Evolutionary conservation across 1,139 yeast species (phyloP), one percentile per base, ranked within the genome.

Genomic region (Candida sojae): DNA sequence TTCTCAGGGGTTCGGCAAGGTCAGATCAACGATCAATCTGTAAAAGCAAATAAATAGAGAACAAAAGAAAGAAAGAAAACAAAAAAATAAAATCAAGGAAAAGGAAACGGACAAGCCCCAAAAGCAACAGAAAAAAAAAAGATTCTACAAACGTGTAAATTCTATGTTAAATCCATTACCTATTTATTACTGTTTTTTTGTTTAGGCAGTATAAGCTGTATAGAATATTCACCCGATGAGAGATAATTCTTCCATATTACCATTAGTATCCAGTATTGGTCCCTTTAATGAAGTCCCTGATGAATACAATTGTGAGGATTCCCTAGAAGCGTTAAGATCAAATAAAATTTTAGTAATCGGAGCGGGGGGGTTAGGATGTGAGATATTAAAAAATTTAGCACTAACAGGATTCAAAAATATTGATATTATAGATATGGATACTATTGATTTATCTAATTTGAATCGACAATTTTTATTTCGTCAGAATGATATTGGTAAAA

Each of bases 291-390:
- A 73, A 51, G 69, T 66, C 2, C 64, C 73, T 0, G 73, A 68
- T 3, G 77, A 72, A 33, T 76, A 73, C 52, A 54, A 59, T 17
- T 38, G 59, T 5, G 47, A 48, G 1, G 64, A 59, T 10, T 69
- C 78, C 5, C 36, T 53, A 2, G 37, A 53, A 1, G 63, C 73
- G 5, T 59, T 81, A 6, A 45, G 44, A 5, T 51, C 57, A 0
- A 57, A 75, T 21, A 70, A 70, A 49, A 64, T 82, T 53, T 73
- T 77, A 53, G 84, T 86, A 1, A 72, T 92, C 37, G 98, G 99
- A 0, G 97, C 98, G 1, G 98, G 98, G 1, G 99, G 99, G 0
- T 71, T 93, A 9, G 99, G 99, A 0, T 93, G 98, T 70, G 98
- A 93, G 66, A 84, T 93, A 34, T 70, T 93, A 45, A 92, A 92